phyloP scores from a whole-genome alignment of 345 rosid genomes.

The Hibiscus tridactylites region DNA sequence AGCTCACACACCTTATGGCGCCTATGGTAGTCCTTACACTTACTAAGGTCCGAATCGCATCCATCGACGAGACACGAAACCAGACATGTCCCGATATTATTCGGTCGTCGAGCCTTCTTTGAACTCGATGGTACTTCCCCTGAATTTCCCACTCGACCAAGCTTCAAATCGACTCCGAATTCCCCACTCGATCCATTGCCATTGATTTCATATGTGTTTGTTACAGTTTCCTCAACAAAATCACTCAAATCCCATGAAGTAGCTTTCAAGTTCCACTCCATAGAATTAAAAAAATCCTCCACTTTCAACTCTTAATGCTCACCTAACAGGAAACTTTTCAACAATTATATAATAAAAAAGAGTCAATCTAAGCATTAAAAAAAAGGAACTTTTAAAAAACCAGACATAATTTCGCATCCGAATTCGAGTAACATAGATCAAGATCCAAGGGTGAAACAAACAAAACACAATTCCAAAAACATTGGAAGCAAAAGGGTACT shows the following conservation, averaged over 20 bases:
- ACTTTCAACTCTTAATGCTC: not conserved
- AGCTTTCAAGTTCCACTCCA: slow-evolving; percentile 79
- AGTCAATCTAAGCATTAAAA: not conserved
- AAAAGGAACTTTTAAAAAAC: no score
- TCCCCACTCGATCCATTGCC: slow-evolving; percentile 35
- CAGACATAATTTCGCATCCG: no score
- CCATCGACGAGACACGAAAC: slow-evolving; percentile 69
- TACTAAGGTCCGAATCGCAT: slow-evolving; percentile 62
- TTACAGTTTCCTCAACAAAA: slow-evolving; percentile 40
- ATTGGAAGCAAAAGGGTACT: slow-evolving; percentile 21
- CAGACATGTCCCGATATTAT: slow-evolving; percentile 31
- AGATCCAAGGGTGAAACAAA: no score
- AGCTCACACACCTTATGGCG: slow-evolving; percentile 87
- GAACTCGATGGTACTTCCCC: slow-evolving; percentile 27
- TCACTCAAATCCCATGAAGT: slow-evolving; percentile 50
- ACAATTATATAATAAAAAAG: not conserved
- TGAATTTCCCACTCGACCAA: slow-evolving; percentile 47
- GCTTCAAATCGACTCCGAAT: slow-evolving; percentile 74
- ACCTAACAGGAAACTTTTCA: not conserved
- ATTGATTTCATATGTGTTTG: slow-evolving; percentile 22
- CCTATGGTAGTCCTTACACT: slow-evolving; percentile 65
- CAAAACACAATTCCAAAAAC: not conserved
- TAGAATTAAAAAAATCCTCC: slow-evolving; percentile 11
- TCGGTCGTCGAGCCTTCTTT: slow-evolving; percentile 60
- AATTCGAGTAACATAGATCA: no score